Conservation (phyloP, 73 alveolate species). For the Paramecium octaurelia region DNA sequence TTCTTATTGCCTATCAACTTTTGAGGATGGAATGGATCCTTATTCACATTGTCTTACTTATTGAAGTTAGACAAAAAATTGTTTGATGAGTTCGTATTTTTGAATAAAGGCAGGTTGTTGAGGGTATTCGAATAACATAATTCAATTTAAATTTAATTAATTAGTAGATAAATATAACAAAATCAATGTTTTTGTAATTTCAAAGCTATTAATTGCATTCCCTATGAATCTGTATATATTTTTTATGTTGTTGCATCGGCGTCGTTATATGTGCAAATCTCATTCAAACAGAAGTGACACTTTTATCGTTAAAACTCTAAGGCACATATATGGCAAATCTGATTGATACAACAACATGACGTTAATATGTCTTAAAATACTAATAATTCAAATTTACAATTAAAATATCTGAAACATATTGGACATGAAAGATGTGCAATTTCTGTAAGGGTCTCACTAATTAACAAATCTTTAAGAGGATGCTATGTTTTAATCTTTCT, state of each 20-base stretch:
- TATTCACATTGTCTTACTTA: constrained; percentile 16
- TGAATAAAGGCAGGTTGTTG: constrained; percentile 21
- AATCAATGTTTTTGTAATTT: neutral
- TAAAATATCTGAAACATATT: constrained; percentile 27
- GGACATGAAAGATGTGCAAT: constrained; percentile 2
- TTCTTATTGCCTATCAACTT: neutral
- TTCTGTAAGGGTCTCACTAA: neutral
- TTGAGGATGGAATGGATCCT: neutral
- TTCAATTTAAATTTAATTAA: neutral
- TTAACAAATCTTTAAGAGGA: neutral
- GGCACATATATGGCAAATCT: constrained; percentile 29
- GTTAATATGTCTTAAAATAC: neutral
- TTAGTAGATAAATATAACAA: neutral
- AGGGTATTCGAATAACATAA: neutral
- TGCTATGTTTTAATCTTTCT: neutral
- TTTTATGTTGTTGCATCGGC: neutral
- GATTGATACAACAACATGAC: neutral
- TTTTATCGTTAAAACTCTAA: neutral
- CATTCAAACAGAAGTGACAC: constrained; percentile 16
- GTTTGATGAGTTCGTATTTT: neutral
- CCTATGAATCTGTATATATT: neutral
- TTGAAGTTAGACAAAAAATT: neutral
- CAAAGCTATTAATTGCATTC: neutral
- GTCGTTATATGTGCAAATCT: neutral
- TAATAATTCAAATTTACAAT: neutral